Evolutionary conservation across 352 stramenopile genomes (phyloP).

Genomic region (Phytophthora pinifolia): DNA sequence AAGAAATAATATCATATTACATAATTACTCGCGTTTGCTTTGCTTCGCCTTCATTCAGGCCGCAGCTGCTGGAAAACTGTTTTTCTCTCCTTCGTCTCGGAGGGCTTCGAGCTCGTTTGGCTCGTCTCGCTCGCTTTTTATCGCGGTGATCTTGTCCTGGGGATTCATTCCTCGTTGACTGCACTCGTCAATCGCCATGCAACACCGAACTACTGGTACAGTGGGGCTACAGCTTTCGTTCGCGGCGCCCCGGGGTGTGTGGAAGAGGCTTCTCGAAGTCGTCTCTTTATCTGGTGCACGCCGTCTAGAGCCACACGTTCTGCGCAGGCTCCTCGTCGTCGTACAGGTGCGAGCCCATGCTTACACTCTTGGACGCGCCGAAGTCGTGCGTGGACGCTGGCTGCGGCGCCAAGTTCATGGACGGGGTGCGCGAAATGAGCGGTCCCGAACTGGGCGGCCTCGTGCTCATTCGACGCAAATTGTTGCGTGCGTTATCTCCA

Average conservation of each 20-base stretch:
- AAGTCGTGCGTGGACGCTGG: slow-evolving; percentile 37
- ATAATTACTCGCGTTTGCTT: slow-evolving; percentile 41
- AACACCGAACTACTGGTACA: slow-evolving; percentile 48
- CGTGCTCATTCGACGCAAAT: slow-evolving; percentile 60
- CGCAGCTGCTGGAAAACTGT: slow-evolving; percentile 30
- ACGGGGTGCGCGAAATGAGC: slow-evolving; percentile 50
- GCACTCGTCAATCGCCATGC: slow-evolving; percentile 40
- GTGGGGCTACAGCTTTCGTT: slow-evolving; percentile 30
- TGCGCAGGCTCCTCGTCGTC: slow-evolving; percentile 70
- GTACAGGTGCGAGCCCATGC: slow-evolving; percentile 46
- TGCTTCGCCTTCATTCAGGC: slow-evolving; percentile 20
- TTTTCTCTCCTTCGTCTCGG: slow-evolving; percentile 35
- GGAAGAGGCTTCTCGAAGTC: slow-evolving; percentile 15
- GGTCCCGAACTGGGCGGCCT: slow-evolving; percentile 40
- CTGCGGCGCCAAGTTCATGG: slow-evolving; percentile 55
- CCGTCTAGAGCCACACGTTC: slow-evolving; percentile 76
- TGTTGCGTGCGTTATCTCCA: slow-evolving; percentile 33
- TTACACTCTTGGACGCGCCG: slow-evolving; percentile 78
- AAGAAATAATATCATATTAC: slow-evolving; percentile 50
- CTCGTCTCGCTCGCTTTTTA: slow-evolving; percentile 11
- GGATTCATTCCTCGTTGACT: slow-evolving; percentile 32
- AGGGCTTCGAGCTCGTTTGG: slow-evolving; percentile 20
- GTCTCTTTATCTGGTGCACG: slow-evolving; percentile 3
- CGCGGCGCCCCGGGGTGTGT: slow-evolving; percentile 22
- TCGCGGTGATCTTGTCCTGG: slow-evolving; percentile 1